Evolutionary conservation across 768 basidiomycete genomes (phyloP), one percentile per base, ranked within the genome.

Genomic region (Termitomyces sp.): DNA sequence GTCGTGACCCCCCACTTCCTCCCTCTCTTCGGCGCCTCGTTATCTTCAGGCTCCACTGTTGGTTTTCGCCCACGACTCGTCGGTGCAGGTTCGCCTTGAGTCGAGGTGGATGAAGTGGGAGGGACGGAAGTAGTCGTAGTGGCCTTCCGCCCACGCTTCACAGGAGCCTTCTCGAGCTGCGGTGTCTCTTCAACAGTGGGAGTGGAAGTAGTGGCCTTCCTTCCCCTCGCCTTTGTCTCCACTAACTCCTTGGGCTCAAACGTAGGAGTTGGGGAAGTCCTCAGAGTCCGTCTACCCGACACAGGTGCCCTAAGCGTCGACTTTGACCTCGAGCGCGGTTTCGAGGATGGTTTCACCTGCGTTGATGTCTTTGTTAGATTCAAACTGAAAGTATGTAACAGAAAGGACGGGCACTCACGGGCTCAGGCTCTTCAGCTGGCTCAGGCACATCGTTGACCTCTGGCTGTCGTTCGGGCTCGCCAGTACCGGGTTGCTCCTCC

Each of bases 1-100:
- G 35, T 37, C 35, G 35, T 46, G n/a, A 46, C n/a, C 6, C 37
- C 54, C 29, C 35, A n/a, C 43, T 31, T 51, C 48, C 56, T 41
- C 10, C 42, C 49, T 9, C 34, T 43, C 10, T 43, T 57, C 14
- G 44, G 54, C 14, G 5, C 42, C 31, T 32, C 46, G 7, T 21
- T 29, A 19, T 68, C 68, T n/a, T 67, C 63, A 0, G 63, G 61
- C 34, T 72, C 69, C 3, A 57, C 62, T 12, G 65, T 43, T 6
- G 48, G 37, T 17, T 44, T 51, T n/a, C 45, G 14, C 17, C 47
- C 45, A 1, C 44, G 38, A 17, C 54, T 38, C 6, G 49, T 37
- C 3, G 35, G 37, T 25, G 11, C 49, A 23, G 34, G 10, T 10
- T 50, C 34, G 3, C 17, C 48, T 25, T n/a, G 34, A 35, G 23